These are phyloP conservation scores for Dillenia suffruticosa DNA, from an alignment of 164 flowering plant genomes.

Conservation along the genomic window DNA sequence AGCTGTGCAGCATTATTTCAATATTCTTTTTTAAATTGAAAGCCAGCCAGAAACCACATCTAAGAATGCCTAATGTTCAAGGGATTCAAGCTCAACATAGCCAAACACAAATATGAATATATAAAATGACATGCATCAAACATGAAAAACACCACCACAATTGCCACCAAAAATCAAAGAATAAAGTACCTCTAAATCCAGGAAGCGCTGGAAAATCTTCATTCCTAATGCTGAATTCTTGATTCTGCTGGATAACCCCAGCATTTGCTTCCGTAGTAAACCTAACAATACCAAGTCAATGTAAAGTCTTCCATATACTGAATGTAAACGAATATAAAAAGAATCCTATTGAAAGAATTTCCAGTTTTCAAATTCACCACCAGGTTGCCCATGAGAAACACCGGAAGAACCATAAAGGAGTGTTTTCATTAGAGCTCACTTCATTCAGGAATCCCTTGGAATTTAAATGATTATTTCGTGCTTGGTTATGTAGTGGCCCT, in stretches of 20 bases:
- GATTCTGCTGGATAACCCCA: slow-evolving; percentile 37
- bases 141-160: neutral
- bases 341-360: too few relatives aligned
- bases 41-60: too few relatives aligned
- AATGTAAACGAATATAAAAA: too few relatives aligned
- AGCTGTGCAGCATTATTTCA: too few relatives aligned
- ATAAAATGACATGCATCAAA: neutral
- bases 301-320: too few relatives aligned
- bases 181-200: slow-evolving; percentile 30
- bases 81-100: neutral
- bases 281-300: slow-evolving; percentile 13
- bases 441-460: slow-evolving; percentile 21
- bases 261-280: slow-evolving; percentile 34
- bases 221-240: slow-evolving; percentile 43
- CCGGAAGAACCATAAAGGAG: slow-evolving; percentile 26
- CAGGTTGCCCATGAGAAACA: slow-evolving; percentile 27
- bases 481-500: slow-evolving; percentile 34
- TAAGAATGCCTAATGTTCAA: too few relatives aligned
- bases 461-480: slow-evolving; percentile 17
- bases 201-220: slow-evolving; percentile 52
- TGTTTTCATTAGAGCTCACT: slow-evolving; percentile 16
- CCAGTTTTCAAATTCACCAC: slow-evolving; percentile 4
- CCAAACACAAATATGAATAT: neutral
- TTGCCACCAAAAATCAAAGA: neutral
- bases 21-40: too few relatives aligned